Evolutionary conservation across 2,329 filamentous ascomycete species (phyloP), one percentile per base, ranked within the genome.

Genomic region (Alternaria sp.): DNA sequence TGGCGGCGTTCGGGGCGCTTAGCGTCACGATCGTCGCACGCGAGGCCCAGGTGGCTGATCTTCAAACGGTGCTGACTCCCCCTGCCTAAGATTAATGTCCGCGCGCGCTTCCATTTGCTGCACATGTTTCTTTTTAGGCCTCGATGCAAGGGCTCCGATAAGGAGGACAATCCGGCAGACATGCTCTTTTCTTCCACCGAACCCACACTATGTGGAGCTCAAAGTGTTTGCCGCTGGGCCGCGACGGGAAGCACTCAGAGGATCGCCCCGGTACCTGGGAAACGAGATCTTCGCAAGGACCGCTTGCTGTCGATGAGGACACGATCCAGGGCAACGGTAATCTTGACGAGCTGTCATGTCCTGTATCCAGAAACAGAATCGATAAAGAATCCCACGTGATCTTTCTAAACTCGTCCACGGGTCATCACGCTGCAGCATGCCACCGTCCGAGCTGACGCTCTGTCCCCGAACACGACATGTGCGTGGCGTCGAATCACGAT

Each of bases 31-130:
- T 63, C 63, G 57, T 62, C 60, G 47, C 69, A 67, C 61, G 67
- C 71, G 69, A 69, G 69, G 68, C 63, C 66, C 64, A 60, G 59
- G 74, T 75, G 74, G 75, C 75, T 76, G 74, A 73, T 73, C 69
- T 64, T 73, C 71, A 77, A 78, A 77, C 75, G 60, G 58, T 63
- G 65, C 57, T 65, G 61, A 57, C 59, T 60, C 40, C 70, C 71
- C 71, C 73, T 75, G 67, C 74, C 46, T 73, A 36, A 75, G 57
- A 76, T 76, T 74, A 62, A 54, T 40, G 50, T 40, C 50, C 15
- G 17, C 44, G 36, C 50, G 46, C 57, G 51, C 45, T 44, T 59
- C 57, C 44, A 63, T 56, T 55, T 32, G 55, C 40, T 54, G 55
- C 49, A 40, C 52, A 36, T 30, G 30, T 52, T 55, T 62, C 56